These are phyloP conservation scores for Madurella mycetomatis DNA, from an alignment of 2,329 filamentous ascomycete species.

Conservation along the genomic window DNA sequence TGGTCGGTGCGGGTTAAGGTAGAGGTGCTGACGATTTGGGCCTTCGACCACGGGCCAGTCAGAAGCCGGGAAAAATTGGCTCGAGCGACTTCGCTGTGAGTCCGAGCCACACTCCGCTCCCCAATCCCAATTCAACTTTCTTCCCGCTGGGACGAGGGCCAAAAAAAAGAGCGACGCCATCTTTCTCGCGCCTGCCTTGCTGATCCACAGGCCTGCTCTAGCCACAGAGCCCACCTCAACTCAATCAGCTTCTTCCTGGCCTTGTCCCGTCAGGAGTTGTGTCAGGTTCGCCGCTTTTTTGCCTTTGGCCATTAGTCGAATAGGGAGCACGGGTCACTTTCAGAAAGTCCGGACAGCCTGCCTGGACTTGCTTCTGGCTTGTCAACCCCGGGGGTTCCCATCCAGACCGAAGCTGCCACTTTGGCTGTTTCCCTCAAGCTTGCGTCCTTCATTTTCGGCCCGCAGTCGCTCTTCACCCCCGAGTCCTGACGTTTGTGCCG, in stretches of 20 bases:
- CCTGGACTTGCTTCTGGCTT: conserved; percentile 6
- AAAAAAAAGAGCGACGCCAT: conserved; percentile 17
- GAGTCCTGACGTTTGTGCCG: neutral
- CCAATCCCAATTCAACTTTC: conserved; percentile 19
- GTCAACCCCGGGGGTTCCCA: neutral
- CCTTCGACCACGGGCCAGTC: neutral
- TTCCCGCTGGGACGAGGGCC: conserved; percentile 9
- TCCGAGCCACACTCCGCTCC: conserved; percentile 9
- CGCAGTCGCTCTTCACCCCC: neutral
- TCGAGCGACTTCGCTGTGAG: conserved; percentile 1
- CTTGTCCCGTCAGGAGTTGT: conserved; percentile 2
- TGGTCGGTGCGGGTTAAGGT: neutral
- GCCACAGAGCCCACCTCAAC: conserved; percentile 3
- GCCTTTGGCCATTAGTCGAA: conserved; percentile 5
- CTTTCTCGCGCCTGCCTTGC: conserved; percentile 7
- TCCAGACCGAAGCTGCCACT: conserved; percentile 5
- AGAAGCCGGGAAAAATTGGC: neutral
- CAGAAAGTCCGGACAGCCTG: conserved; percentile 12
- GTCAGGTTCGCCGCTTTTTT: neutral
- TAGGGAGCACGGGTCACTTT: conserved; percentile 8
- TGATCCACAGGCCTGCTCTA: neutral
- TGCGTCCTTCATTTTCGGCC: neutral
- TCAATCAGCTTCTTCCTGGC: conserved; percentile 6
- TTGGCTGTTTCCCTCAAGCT: neutral
- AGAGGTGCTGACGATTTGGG: neutral